Evolutionary conservation across 176 grass and related monocot species (phyloP), one percentile per base, ranked within the genome.

Genomic region (Cenchrus fungigraminus): DNA sequence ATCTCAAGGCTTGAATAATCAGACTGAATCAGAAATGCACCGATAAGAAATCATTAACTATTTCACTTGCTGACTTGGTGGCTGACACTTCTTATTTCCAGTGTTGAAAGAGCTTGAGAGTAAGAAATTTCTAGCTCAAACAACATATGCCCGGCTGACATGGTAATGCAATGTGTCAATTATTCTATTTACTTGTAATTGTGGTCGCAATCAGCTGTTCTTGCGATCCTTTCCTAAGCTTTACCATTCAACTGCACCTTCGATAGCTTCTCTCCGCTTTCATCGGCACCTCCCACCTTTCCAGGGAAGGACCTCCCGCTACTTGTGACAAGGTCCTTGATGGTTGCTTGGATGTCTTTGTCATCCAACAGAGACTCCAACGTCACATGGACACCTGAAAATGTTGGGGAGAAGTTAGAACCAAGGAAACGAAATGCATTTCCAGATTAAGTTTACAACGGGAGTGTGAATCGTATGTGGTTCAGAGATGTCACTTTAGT

Each of bases 271-370:
- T 89, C 73, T 54, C 81, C 28, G 25, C 86, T 86, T 70, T 83
- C 83, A 4, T 88, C 31, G 29, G 71, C 72, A 60, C 47, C 73
- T 40, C 81, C 87, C 53, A 19, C 31, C 50, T 79, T 89, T 28
- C 78, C 89, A 31, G 93, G 93, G 65, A 86, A 94, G n/a, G 97
- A 94, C 80, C 97, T 92, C 56, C 90, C 91, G 60, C 94, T 99
- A 22, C 71, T 88, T 58, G 72, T 76, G 70, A 97, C 86, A 50
- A 99, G 87, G 65, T 91, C 86, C 87, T 99, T 97, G 46, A 99
- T 91, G 65, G 76, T 76, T 82, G 87, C 71, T 86, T 94, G 88
- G 32, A 97, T 91, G 67, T 92, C 94, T 28, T 91, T 83, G 84
- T 99, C 97, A 6, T 86, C 76, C 86, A 97, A 12, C 52, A 99